A percentile compares a stretch with the other conserved stretches of the same genome.
phyloP scores from a whole-genome alignment of 2,329 filamentous ascomycete species.

The Daldinia sp. region DNA sequence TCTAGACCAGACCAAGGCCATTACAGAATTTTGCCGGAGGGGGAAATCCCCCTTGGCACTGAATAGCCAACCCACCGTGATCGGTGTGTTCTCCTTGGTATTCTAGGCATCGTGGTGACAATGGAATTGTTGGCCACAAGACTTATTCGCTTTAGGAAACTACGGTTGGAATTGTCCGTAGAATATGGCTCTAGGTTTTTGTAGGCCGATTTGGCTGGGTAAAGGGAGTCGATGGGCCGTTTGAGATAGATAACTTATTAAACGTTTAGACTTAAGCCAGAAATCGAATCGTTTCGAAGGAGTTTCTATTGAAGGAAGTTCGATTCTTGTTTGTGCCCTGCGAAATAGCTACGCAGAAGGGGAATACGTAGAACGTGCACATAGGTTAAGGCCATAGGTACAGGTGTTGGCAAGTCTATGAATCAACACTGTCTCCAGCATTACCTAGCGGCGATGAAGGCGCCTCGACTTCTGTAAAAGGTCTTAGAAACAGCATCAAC shows the following conservation, averaged over 20 bases:
- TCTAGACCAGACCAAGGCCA: slow-evolving; percentile 6
- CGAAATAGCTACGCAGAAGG: not conserved
- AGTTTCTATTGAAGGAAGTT: not conserved
- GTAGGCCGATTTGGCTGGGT: not conserved
- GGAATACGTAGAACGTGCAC: not conserved
- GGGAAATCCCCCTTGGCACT: slow-evolving; percentile 1
- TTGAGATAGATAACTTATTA: not conserved
- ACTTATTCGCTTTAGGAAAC: not conserved
- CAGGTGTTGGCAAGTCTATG: too few species aligned
- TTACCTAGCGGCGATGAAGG: not conserved
- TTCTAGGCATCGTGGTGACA: slow-evolving; percentile 2
- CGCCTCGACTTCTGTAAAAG: too few species aligned
- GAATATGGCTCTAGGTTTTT: not conserved
- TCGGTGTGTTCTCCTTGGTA: slow-evolving; percentile 1
- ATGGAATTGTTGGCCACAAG: not conserved
- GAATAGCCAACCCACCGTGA: not conserved
- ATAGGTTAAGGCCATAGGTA: not conserved
- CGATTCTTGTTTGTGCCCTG: not conserved
- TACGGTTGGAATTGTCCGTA: not conserved
- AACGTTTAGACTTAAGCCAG: not conserved
- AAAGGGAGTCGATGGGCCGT: not conserved
- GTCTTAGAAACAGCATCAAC: not conserved
- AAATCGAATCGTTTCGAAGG: not conserved
- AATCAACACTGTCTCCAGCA: too few species aligned
- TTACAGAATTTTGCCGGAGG: slow-evolving; percentile 7